Percentiles rank a stretch among this genome's conserved stretches.
Evolutionary conservation across 2,329 filamentous ascomycete genomes (phyloP).

Genomic region (Albifimbria verrucaria): DNA sequence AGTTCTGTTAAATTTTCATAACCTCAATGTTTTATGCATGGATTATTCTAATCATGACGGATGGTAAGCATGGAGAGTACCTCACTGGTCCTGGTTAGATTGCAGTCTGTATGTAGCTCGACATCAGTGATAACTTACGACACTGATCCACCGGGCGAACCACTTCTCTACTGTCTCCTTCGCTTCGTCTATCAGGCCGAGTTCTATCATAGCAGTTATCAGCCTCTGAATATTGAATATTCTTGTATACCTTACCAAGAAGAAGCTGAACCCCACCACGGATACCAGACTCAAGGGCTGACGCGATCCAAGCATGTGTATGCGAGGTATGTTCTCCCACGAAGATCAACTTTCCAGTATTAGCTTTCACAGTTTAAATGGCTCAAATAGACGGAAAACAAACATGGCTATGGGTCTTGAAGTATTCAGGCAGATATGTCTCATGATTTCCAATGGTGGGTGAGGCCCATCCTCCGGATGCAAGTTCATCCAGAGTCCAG

Average conservation of each 20-base stretch:
- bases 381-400: conserved; percentile 11
- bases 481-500: conserved; percentile 4
- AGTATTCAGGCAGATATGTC: conserved; percentile 69
- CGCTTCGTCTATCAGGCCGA: conserved; percentile 67
- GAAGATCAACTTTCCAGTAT: conserved; percentile 53
- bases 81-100: not conserved
- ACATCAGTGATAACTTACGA: not conserved
- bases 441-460: conserved; percentile 64
- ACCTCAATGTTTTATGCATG: too few species aligned
- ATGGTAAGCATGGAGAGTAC: too few species aligned
- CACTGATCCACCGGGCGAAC: conserved; percentile 64
- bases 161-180: conserved; percentile 61
- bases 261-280: conserved; percentile 64
- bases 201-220: conserved; percentile 27
- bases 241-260: conserved; percentile 30
- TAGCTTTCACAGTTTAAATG: not conserved
- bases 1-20: too few species aligned
- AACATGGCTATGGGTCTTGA: conserved; percentile 60
- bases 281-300: conserved; percentile 64
- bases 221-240: not conserved
- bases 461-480: conserved; percentile 48
- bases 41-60: too few species aligned
- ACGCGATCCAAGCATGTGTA: conserved; percentile 68
- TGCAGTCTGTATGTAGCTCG: not conserved
- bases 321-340: conserved; percentile 68